Base-by-base conservation (phyloP, 257 asterid species). In the Henckelia pumila region DNA sequence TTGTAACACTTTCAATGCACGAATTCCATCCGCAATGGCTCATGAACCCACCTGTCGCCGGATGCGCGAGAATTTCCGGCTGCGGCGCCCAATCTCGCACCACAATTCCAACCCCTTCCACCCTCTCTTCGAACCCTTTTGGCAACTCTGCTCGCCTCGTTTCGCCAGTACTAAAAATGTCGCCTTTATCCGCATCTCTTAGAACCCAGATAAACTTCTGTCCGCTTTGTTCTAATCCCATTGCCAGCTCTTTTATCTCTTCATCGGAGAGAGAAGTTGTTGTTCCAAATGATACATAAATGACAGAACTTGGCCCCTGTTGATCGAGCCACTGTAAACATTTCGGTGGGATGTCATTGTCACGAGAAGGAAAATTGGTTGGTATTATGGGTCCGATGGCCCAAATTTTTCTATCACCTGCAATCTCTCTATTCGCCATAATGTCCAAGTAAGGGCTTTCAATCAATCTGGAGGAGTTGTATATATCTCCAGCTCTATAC, bases 21-120 rank as follows among this genome's bases (percentile, higher is more conserved):
- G 85, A 80, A 56, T 80, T 80, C 85, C 85, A 81, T 6, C 85
- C 85, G 20, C 86, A 78, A 13, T 81, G 86, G 56, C 81, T 73
- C 75, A 78, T 26, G 60, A 82, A 82, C 26, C 86, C 86, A n/a
- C 86, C 84, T 0, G 67, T 69, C 7, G 84, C 64, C 16, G 24
- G 8, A 69, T 82, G 86, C 9, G 69, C 77, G 64, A 82, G 59
- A 13, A 82, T 82, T 22, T 76, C 82, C 5, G 73, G 78, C 68
- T 82, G 86, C 1, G 86, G 86, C 0, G 75, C 84, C 86, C 86
- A 82, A 20, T 74, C 84, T 29, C 84, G 69, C 56, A 75, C 69
- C 44, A 82, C 68, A 59, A 76, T 28, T 14, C 84, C 87, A 28
- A 35, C 44, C 9, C 72, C 77, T n/a, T 56, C 20, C 3, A 59